phyloP scores from a whole-genome alignment of 371 early-diverging fungal genomes.

The Rhizopus sp. region DNA sequence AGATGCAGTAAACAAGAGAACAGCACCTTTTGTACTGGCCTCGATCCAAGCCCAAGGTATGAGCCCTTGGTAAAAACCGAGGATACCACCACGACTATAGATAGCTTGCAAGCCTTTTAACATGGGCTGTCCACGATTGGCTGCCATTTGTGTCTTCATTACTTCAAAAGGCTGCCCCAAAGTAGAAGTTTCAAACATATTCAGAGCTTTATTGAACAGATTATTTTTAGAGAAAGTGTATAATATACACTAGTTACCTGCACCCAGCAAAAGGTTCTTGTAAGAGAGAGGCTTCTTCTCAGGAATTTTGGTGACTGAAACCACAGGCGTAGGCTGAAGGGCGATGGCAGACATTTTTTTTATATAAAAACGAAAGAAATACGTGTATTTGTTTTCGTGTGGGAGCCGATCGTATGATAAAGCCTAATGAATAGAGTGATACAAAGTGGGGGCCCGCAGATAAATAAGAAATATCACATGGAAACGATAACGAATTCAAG shows the following conservation, averaged over 20 bases:
- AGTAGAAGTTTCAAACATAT: slow-evolving; percentile 85
- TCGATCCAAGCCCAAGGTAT: slow-evolving; percentile 95
- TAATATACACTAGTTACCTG: slow-evolving; percentile 38
- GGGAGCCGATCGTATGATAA: too few species aligned
- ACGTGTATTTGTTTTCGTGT: too few species aligned
- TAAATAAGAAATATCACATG: too few species aligned
- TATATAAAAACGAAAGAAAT: slow-evolving; percentile 4
- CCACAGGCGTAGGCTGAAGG: slow-evolving; percentile 22
- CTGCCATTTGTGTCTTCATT: slow-evolving; percentile 87
- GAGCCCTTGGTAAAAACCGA: slow-evolving; percentile 83
- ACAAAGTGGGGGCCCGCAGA: too few species aligned
- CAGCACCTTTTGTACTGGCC: slow-evolving; percentile 91
- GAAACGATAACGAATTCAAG: too few species aligned
- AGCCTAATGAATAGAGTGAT: too few species aligned
- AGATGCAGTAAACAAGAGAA: slow-evolving; percentile 90
- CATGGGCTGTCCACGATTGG: slow-evolving; percentile 79
- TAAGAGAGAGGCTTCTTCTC: slow-evolving; percentile 59
- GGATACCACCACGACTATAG: slow-evolving; percentile 77
- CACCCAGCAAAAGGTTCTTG: slow-evolving; percentile 65
- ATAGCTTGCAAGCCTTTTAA: slow-evolving; percentile 62
- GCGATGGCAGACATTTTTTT: slow-evolving; percentile 22
- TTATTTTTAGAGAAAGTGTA: neutral
- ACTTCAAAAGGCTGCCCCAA: slow-evolving; percentile 93
- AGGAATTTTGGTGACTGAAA: slow-evolving; percentile 33
- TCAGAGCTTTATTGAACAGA: slow-evolving; percentile 42